These are phyloP conservation scores for Lipomyces mesembrius DNA, from an alignment of 805 yeast genomes.

Conservation along the genomic window DNA sequence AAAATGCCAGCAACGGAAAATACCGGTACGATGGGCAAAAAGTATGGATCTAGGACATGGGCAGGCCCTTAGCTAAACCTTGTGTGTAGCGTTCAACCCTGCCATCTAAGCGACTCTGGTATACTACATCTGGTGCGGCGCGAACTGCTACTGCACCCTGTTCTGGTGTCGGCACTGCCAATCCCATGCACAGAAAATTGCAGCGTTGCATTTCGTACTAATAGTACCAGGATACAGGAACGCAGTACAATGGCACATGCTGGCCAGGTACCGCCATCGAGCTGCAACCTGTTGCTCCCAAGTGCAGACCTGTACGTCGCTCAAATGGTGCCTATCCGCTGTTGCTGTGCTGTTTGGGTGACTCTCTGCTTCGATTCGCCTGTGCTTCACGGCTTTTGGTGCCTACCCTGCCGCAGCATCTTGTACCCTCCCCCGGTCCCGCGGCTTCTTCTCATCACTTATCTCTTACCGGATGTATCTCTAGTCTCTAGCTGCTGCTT, in stretches of 20 bases:
- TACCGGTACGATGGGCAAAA: neutral
- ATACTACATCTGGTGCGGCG: neutral
- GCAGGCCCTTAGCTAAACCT: neutral
- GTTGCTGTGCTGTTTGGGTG: neutral
- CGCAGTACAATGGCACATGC: neutral
- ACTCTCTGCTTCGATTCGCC: neutral
- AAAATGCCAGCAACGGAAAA: neutral
- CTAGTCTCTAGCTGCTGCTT: neutral
- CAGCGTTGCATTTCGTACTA: neutral
- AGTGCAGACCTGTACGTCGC: neutral
- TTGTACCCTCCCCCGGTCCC: neutral
- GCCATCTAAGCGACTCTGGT: neutral
- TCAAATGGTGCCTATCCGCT: neutral
- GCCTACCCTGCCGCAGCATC: neutral
- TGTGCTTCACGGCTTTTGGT: neutral
- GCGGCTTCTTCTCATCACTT: neutral
- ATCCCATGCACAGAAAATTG: neutral
- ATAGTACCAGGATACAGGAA: neutral
- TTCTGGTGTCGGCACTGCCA: neutral
- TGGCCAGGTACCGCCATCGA: neutral
- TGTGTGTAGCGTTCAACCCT: neutral
- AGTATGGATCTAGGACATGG: neutral
- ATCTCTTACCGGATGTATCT: neutral
- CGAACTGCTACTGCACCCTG: neutral
- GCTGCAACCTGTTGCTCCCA: neutral